These are phyloP conservation scores for Myxozyma neglecta DNA, from an alignment of 805 yeast genomes.

Conservation along the genomic window DNA sequence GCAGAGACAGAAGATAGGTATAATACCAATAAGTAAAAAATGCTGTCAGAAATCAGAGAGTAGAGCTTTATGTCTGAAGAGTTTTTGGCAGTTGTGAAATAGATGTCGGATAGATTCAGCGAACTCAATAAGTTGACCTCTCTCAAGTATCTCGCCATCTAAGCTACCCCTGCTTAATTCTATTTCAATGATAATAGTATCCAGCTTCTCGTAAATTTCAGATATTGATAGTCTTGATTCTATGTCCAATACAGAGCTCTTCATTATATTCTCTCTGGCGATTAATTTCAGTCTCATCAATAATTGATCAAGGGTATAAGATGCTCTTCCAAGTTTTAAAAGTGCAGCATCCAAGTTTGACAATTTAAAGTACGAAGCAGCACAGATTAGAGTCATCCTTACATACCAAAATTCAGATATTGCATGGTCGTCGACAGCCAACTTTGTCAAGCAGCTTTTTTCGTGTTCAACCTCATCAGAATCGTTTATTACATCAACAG, in stretches of 20 bases:
- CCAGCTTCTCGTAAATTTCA: conserved; percentile 4
- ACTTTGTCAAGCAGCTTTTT: not conserved
- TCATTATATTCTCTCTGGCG: not conserved
- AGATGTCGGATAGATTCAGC: not conserved
- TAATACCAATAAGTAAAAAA: not conserved
- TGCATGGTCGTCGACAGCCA: not conserved
- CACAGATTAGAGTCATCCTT: conserved; percentile 2
- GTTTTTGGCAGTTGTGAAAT: not conserved
- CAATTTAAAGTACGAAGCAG: conserved; percentile 1
- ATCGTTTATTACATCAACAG: not conserved
- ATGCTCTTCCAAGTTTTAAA: conserved; percentile 9
- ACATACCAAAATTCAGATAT: conserved; percentile 15
- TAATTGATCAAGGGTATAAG: not conserved
- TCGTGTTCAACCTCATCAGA: not conserved
- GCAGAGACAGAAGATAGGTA: too few relatives aligned
- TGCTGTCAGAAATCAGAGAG: not conserved
- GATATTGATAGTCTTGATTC: not conserved
- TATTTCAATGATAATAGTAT: not conserved
- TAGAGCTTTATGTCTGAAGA: not conserved
- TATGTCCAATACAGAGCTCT: not conserved
- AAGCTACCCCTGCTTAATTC: conserved; percentile 8
- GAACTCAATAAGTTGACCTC: not conserved
- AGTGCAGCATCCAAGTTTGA: conserved; percentile 8
- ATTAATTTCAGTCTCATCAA: not conserved
- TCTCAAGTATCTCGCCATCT: conserved; percentile 10